Conservation (phyloP, 2,329 filamentous ascomycete species). For the Cercospora beticola region DNA sequence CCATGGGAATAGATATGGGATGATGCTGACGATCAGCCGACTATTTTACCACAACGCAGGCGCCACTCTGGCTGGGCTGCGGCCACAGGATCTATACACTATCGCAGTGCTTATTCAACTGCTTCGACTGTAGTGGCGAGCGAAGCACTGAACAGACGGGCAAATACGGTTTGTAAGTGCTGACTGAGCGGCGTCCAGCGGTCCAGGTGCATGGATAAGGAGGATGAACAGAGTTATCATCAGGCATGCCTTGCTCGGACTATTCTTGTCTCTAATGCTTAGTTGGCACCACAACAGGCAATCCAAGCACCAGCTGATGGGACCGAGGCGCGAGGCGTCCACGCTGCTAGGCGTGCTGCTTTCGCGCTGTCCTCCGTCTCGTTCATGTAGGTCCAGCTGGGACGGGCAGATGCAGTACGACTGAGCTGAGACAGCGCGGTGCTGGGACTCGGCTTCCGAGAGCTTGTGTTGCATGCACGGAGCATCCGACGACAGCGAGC, state of each 20-base stretch:
- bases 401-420: background rate
- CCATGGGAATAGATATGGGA: background rate
- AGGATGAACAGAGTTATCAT: background rate
- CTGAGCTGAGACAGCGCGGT: background rate
- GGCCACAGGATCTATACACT: background rate
- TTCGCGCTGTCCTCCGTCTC: background rate
- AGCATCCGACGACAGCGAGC: background rate
- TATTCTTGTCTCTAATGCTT: background rate
- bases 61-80: background rate
- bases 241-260: background rate
- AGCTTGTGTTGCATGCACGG: background rate
- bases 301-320: background rate
- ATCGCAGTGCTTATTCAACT: background rate
- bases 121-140: background rate
- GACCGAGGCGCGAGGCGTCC: background rate
- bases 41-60: background rate
- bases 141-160: background rate
- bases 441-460: background rate
- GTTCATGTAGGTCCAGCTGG: background rate
- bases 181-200: background rate
- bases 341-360: background rate
- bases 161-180: background rate
- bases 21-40: background rate
- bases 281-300: background rate
- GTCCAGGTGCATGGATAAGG: background rate